A percentile compares a stretch with the other conserved stretches of the same genome.
phyloP scores from a whole-genome alignment of 1,139 yeast species.

The Protomyces gravidus region DNA sequence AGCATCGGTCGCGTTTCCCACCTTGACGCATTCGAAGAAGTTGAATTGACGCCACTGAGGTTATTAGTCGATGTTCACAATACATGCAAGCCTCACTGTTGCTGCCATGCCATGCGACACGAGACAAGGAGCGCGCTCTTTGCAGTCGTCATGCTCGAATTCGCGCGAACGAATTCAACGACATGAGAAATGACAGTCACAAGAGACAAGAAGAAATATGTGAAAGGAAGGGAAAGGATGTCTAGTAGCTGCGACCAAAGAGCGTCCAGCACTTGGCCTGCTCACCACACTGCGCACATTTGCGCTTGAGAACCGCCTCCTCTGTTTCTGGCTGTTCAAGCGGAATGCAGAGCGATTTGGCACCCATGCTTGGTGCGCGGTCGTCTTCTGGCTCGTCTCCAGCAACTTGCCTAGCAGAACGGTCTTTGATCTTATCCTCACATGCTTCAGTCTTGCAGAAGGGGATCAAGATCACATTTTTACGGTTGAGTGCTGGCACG shows the following conservation, averaged over 20 bases:
- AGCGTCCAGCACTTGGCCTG: conserved; percentile 76
- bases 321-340: conserved; percentile 54
- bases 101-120: neutral
- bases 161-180: neutral
- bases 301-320: conserved; percentile 59
- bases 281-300: conserved; percentile 79
- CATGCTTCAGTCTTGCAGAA: conserved; percentile 96
- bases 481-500: conserved; percentile 84
- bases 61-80: neutral
- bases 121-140: neutral
- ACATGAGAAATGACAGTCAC: neutral
- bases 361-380: conserved; percentile 98
- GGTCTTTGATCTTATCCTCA: conserved; percentile 94
- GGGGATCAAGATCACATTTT: conserved; percentile 87
- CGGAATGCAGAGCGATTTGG: conserved; percentile 96
- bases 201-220: neutral
- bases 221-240: neutral
- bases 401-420: conserved; percentile 76
- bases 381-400: conserved; percentile 87
- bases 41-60: conserved; percentile 83
- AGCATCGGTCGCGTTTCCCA: conserved; percentile 42
- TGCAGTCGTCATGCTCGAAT: neutral
- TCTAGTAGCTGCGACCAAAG: conserved; percentile 91
- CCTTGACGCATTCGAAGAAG: conserved; percentile 77
- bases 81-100: too few species aligned